Conservation (phyloP, 805 yeast genomes). For the Spathaspora arborariae region DNA sequence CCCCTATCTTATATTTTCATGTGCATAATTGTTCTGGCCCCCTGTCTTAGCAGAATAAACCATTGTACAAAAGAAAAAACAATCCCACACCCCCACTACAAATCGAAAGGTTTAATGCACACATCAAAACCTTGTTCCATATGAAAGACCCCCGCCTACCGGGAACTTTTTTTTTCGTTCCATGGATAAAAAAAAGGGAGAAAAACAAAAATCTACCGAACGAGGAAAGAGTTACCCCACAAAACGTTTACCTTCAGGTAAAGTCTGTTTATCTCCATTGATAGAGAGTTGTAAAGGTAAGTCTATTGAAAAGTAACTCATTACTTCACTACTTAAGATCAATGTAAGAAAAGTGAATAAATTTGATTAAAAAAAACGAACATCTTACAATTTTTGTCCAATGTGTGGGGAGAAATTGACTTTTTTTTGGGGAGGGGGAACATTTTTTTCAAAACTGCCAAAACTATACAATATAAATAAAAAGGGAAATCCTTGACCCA, state of each 20-base stretch:
- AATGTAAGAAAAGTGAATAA: background rate
- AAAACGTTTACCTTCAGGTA: background rate
- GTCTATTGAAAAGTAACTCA: background rate
- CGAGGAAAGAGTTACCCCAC: background rate
- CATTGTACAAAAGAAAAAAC: background rate
- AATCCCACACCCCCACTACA: background rate
- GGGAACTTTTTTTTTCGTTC: background rate
- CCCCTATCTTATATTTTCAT: background rate
- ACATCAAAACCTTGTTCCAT: background rate
- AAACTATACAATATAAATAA: background rate
- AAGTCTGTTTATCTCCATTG: background rate
- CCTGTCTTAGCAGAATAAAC: background rate
- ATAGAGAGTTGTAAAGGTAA: background rate
- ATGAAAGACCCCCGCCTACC: background rate
- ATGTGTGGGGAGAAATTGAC: background rate
- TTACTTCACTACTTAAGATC: too few species aligned
- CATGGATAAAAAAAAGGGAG: background rate
- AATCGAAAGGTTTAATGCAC: background rate
- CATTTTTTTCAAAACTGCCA: background rate
- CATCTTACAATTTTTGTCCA: background rate
- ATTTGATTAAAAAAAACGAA: background rate
- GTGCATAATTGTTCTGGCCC: background rate
- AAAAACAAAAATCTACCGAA: background rate
- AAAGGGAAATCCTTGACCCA: background rate
- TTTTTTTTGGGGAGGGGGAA: too few species aligned